Base-by-base conservation (phyloP, 129 eudicot genomes). In the Flaveria ramosissima region DNA sequence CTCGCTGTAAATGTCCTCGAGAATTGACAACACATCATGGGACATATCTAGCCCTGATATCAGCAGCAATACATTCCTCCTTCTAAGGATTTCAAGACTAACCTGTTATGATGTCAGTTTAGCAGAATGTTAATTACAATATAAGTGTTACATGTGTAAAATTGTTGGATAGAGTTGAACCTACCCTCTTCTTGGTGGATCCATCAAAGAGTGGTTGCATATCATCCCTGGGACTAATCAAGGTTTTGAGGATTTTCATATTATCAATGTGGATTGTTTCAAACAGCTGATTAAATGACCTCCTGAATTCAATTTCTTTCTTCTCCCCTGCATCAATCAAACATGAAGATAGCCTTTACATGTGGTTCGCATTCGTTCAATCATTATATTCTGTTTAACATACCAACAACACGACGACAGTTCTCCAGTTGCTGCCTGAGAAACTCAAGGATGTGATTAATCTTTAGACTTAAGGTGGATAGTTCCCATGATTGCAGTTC, bases 401-500 rank as follows among this genome's bases (percentile, higher is more conserved):
- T 39, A 90, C 97, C 92, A 67, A 89, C 69, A 73, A 68, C 59
- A 10, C 30, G 85, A 46, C 50, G 61, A 51, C 92, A 85, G 10
- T 6, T 77, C 16, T 57, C 64, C 61, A 89, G 36, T 26, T 79
- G 85, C 16, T 56, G 56, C 42, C 50, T 78, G 16, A 93, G 80
- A 70, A 82, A 89, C 39, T 83, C 90, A 23, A 61, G 70, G 13
- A 91, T 88, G 60, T 86, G 88, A 26, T 83, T 74, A 64, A 93
- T 86, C 97, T 88, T 90, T 74, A 88, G 87, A 36, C 71, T 52
- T 78, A 88, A 65, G 68, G 80, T 84, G 16, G 84, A 82, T 32
- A 90, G 61, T 81, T 90, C 97, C 96, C 97, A 90, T 1, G 92
- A 77, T 30, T 82, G 77, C 66, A 71, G 20, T 67, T 85, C 87